Evolutionary conservation across 2,329 filamentous ascomycete genomes (phyloP).

Genomic region (Sphaerostilbella broomeana): DNA sequence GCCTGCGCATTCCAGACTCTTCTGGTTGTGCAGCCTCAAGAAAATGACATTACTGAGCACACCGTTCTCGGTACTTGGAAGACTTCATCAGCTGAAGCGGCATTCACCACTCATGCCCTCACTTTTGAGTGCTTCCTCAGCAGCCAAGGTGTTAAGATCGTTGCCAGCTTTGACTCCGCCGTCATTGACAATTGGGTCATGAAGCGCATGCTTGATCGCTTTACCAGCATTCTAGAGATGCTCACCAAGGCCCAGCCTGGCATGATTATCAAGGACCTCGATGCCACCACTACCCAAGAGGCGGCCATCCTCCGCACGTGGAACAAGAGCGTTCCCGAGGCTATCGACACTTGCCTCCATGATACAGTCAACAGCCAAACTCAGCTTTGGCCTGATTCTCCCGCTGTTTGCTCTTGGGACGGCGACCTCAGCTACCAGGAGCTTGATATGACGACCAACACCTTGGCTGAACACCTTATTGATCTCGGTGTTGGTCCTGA

Average conservation of each 20-base stretch:
- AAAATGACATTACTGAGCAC: neutral
- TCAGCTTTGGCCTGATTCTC: conserved; percentile 21
- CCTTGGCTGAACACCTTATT: conserved; percentile 12
- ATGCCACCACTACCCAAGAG: no score
- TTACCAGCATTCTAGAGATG: no score
- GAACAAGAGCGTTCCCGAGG: conserved; percentile 20
- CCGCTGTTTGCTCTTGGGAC: conserved; percentile 40
- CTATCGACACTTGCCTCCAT: conserved; percentile 30
- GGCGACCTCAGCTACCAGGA: conserved; percentile 36
- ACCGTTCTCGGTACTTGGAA: neutral
- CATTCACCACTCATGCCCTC: conserved; percentile 3
- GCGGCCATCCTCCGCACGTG: no score
- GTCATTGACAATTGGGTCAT: conserved; percentile 5
- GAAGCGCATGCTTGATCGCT: no score
- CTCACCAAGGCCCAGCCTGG: no score
- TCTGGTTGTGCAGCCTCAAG: conserved; percentile 4
- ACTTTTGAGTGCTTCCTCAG: conserved; percentile 1
- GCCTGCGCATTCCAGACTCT: conserved; percentile 4
- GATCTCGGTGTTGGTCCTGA: conserved; percentile 5
- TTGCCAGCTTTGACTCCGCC: neutral
- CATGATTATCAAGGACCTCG: no score
- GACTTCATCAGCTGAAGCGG: neutral
- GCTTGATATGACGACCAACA: conserved; percentile 18
- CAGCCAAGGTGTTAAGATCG: neutral
- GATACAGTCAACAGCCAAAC: conserved; percentile 34